These are phyloP conservation scores for Lachnum nothofagi DNA, from an alignment of 2,329 filamentous ascomycete genomes.

Conservation along the genomic window DNA sequence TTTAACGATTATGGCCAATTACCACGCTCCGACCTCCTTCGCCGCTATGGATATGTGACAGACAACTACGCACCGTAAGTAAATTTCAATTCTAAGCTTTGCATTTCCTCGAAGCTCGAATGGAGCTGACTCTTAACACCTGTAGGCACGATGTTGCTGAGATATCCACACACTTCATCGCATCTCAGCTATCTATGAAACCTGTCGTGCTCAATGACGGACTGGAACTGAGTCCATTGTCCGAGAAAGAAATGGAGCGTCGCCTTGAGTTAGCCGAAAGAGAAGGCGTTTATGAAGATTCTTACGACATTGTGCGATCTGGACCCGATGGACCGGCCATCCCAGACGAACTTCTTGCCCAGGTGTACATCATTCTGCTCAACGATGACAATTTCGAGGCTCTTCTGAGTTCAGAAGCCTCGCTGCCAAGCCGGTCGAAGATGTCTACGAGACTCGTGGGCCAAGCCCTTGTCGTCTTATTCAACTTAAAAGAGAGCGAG, in stretches of 20 bases:
- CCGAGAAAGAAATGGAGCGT: conserved; percentile 23
- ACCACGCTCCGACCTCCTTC: conserved; percentile 60
- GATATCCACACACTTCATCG: conserved; percentile 48
- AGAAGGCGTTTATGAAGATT: conserved; percentile 55
- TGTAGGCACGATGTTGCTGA: conserved; percentile 63
- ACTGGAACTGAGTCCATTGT: conserved; percentile 21
- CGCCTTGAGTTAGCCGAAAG: conserved; percentile 44
- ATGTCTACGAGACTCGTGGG: conserved; percentile 38
- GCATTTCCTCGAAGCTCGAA: no score
- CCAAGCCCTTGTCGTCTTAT: conserved; percentile 35
- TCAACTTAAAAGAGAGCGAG: conserved; percentile 39
- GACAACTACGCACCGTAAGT: conserved; percentile 60
- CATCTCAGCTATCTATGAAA: conserved; percentile 20
- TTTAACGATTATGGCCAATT: conserved; percentile 65
- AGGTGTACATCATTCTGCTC: conserved; percentile 42
- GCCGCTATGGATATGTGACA: conserved; percentile 64
- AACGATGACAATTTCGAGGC: conserved; percentile 35
- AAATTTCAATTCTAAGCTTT: no score
- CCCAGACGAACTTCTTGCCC: conserved; percentile 33
- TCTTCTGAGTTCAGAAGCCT: conserved; percentile 33
- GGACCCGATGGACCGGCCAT: conserved; percentile 27
- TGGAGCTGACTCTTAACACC: no score
- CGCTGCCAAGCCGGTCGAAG: conserved; percentile 37
- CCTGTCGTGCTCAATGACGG: conserved; percentile 5
- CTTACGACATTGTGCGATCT: conserved; percentile 47